Conservation (phyloP, 345 rosid genomes). For the Zanthoxylum bungeanum region DNA sequence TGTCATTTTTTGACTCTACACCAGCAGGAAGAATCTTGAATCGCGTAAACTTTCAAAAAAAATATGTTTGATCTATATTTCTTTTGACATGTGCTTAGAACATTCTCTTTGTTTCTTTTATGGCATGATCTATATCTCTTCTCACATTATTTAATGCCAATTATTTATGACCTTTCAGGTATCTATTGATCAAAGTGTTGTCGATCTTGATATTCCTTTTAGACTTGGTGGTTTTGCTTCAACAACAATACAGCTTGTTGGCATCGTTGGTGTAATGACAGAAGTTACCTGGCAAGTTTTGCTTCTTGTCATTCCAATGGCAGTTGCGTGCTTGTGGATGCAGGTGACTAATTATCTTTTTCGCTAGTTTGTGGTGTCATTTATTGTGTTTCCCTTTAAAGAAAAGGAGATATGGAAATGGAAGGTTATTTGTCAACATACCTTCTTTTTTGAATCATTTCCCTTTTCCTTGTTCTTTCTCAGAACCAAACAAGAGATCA, state of each 20-base stretch:
- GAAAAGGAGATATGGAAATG: slow-evolving; percentile 4
- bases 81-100: neutral
- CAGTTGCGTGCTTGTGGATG: slow-evolving; percentile 99
- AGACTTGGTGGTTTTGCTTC: slow-evolving; percentile 99
- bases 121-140: neutral
- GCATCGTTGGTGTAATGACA: slow-evolving; percentile 95
- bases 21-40: slow-evolving; percentile 97
- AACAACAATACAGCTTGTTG: slow-evolving; percentile 93
- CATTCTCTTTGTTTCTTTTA: neutral
- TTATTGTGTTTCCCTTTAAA: slow-evolving; percentile 7
- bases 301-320: slow-evolving; percentile 96
- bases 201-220: slow-evolving; percentile 98
- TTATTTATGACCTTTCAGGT: slow-evolving; percentile 49
- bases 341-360: slow-evolving; percentile 48
- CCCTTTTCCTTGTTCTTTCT: neutral
- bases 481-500: slow-evolving; percentile 2
- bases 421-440: slow-evolving; percentile 1
- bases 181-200: slow-evolving; percentile 98
- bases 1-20: slow-evolving; percentile 99
- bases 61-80: neutral
- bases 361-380: neutral
- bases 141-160: slow-evolving; percentile 8
- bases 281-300: slow-evolving; percentile 98
- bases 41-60: slow-evolving; percentile 61
- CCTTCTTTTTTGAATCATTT: slow-evolving; percentile 3